Base-by-base conservation (phyloP, 2,329 filamentous ascomycete genomes). In the Chaetomiaceae sp. region DNA sequence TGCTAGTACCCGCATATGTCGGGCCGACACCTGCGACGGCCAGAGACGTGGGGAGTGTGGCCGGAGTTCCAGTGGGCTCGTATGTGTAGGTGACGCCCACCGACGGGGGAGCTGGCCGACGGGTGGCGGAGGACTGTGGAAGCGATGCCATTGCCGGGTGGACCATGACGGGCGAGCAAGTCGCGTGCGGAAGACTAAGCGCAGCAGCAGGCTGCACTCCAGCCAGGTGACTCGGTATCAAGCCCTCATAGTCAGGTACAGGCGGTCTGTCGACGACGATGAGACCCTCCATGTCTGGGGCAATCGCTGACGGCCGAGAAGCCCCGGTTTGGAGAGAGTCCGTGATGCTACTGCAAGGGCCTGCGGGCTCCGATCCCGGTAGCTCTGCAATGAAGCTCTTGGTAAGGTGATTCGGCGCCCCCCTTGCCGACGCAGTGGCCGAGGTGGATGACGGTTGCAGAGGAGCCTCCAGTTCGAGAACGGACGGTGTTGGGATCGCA, bases 211-310 rank as follows among this genome's bases (percentile, higher is more conserved):
- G 4, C 7, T 42, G 27, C 4, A 5, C n/a, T 11, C 18, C 24
- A 12, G 14, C 19, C 11, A 7, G 14, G 4, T 33, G 20, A 4
- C 20, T 35, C 5, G 38, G 38, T 10, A 53, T 51, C 7, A 53
- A 27, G 1, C 51, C 51, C 35, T 53, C 46, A 20, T 47, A 40
- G 24, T 53, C 51, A 17, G 46, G 51, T 5, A 46, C 43, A 1
- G 14, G n/a, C 2, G 46, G 38, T 14, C 43, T 48, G 20, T 51
- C 48, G 12, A 51, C 41, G 17, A 39, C 33, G 9, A 53, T 53
- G 4, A 53, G 22, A 3, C 51, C n/a, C n/a, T n/a, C n/a, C n/a
- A n/a, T n/a, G n/a, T n/a, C n/a, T n/a, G n/a, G n/a, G n/a, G n/a
- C n/a, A n/a, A n/a, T n/a, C n/a, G n/a, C n/a, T n/a, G n/a, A n/a